Conservation (phyloP, 768 basidiomycete species). For the Naematelia aurantialba region DNA sequence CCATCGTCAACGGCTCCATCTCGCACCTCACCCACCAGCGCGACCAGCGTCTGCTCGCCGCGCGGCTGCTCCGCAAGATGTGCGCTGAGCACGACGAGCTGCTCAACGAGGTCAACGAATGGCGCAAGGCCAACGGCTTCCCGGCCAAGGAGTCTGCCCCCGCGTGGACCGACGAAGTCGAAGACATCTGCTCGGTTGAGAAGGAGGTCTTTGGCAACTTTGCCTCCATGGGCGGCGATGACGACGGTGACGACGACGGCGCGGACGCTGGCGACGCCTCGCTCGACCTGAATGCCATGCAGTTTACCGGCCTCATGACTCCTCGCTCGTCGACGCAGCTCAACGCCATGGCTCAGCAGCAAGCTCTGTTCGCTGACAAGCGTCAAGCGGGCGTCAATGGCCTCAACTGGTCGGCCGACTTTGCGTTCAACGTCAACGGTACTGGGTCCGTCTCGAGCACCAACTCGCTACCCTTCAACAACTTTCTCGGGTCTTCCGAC, state of each 20-base stretch:
- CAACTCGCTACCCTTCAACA: conserved; percentile 16
- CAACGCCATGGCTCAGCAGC: conserved; percentile 8
- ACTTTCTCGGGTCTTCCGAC: conserved; percentile 24
- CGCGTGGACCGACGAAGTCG: conserved; percentile 45
- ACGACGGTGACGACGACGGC: conserved; percentile 34
- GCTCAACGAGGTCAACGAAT: conserved; percentile 86
- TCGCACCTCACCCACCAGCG: conserved; percentile 68
- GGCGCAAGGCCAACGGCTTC: conserved; percentile 70
- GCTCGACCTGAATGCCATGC: conserved; percentile 6
- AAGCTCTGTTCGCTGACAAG: conserved; percentile 11
- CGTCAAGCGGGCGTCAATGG: conserved; percentile 11
- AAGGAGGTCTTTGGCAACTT: conserved; percentile 47
- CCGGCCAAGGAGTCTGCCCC: conserved; percentile 49
- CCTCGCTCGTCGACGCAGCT: conserved; percentile 33
- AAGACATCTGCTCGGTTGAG: conserved; percentile 44
- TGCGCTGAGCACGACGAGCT: conserved; percentile 81
- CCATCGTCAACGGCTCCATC: conserved; percentile 94
- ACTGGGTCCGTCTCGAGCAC: neutral
- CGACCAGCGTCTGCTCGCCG: conserved; percentile 73
- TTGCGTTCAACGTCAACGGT: conserved; percentile 18
- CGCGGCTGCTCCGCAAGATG: conserved; percentile 73
- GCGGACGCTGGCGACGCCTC: conserved; percentile 9
- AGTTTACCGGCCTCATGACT: conserved; percentile 27
- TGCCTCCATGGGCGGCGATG: conserved; percentile 34
- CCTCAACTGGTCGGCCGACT: conserved; percentile 33